Evolutionary conservation across 768 basidiomycete genomes (phyloP).

Genomic region (Mycena belliarum): DNA sequence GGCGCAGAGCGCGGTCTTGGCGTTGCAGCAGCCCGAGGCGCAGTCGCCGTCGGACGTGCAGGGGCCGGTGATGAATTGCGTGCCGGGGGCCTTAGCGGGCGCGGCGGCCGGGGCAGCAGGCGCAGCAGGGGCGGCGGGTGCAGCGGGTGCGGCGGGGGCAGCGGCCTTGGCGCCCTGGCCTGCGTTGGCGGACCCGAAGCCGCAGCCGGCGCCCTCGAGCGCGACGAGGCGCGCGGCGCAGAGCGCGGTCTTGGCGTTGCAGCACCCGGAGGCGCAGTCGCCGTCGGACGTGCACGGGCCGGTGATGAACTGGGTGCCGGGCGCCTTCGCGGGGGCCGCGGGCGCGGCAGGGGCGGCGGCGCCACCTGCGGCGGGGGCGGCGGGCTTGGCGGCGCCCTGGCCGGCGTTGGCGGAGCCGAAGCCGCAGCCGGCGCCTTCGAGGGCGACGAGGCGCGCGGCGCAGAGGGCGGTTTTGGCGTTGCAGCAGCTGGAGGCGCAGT

Average conservation of each 20-base stretch:
- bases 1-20: not conserved
- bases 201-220: not conserved
- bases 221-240: conserved; percentile 7
- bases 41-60: no score
- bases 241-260: not conserved
- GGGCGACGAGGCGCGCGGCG: conserved; percentile 5
- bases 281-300: conserved; percentile 2
- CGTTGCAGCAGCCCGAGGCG: conserved; percentile 1
- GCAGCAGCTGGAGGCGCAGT: conserved; percentile 5
- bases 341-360: not conserved
- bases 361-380: not conserved
- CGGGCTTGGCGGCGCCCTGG: not conserved
- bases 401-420: not conserved
- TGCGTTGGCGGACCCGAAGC: not conserved
- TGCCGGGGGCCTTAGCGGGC: not conserved
- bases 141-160: not conserved
- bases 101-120: not conserved
- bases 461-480: not conserved
- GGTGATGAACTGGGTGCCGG: conserved; percentile 16
- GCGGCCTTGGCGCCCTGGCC: not conserved
- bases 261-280: conserved; percentile 13
- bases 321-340: not conserved
- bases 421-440: conserved; percentile 4
- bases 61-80: conserved; percentile 15
- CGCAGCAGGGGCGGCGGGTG: not conserved